Evolutionary conservation across 495 filamentous ascomycete species (phyloP), one percentile per base, ranked within the genome.

Genomic region (Podospora pseudopauciseta): DNA sequence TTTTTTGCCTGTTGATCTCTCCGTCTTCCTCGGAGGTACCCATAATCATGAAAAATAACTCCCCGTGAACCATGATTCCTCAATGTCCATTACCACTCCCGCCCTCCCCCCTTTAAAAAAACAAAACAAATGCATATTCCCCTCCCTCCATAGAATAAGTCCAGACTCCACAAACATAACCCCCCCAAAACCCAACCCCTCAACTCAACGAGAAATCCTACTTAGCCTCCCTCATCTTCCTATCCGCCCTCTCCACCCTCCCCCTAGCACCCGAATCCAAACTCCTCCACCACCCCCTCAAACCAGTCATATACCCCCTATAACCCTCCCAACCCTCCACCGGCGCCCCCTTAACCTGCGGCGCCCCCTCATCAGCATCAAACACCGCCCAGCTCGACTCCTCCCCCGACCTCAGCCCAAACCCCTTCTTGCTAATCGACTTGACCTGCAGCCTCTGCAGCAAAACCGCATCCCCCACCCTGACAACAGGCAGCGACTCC

Each of bases 391-490:
- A 96, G 27, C 79, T 81, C 15, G 79, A 82, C 62, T 76, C 77
- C 19, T 73, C 74, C 32, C 73, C 78, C 19, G 75, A 77, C 53
- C 83, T 78, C 20, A 88, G 70, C 3, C 83, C 81, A 68, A 81
- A 84, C 0, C 81, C 80, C 65, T 80, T 79, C 53, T 77, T 76
- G 56, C 83, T 83, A 13, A 85, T 65, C n/a, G 82, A 81, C 61
- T 83, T 78, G 16, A 96, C 91, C 65, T 84, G 85, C 72, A 97
- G 93, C 55, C 88, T 83, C 5, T 90, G 85, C 15, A 99, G 83
- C 53, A 99, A 76, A 23, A 97, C 81, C 2, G 89, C 87, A 70
- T 95, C 90, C 7, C 95, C 95, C 18, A 84, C 83, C 3, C 82
- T 79, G 27, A 92, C 81, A 5, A 83, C 73, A 0, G 95, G 95